These are phyloP conservation scores for Cladophialophora carrionii DNA, from an alignment of 2,329 filamentous ascomycete genomes.

Conservation along the genomic window DNA sequence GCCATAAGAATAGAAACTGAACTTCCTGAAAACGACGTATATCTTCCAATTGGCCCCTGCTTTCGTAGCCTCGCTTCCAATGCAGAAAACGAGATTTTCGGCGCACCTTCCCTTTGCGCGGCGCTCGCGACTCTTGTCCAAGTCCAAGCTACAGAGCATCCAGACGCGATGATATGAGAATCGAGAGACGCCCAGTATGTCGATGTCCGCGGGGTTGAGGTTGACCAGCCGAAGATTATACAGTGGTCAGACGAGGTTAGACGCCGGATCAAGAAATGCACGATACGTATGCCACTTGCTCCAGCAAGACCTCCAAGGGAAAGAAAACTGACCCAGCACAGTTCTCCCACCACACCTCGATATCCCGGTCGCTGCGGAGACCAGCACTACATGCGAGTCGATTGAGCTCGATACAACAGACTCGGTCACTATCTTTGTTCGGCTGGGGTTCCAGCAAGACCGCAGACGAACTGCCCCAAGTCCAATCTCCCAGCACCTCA, in stretches of 20 bases:
- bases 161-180: not conserved
- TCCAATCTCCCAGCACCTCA: conserved; percentile 10
- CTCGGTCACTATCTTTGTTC: conserved; percentile 35
- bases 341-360: conserved; percentile 22
- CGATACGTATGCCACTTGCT: conserved; percentile 24
- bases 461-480: conserved; percentile 6
- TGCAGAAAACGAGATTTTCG: conserved; percentile 11
- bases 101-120: conserved; percentile 11
- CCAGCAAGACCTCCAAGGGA: conserved; percentile 3
- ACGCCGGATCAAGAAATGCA: conserved; percentile 10
- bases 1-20: conserved; percentile 14
- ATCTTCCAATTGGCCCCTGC: not conserved
- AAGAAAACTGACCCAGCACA: conserved; percentile 9
- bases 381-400: conserved; percentile 1
- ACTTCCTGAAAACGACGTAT: not conserved
- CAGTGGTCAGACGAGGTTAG: conserved; percentile 24
- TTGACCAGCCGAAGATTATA: conserved; percentile 28
- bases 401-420: conserved; percentile 25
- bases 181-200: conserved; percentile 20
- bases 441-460: conserved; percentile 29
- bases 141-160: conserved; percentile 3
- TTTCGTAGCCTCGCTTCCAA: not conserved
- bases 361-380: conserved; percentile 12
- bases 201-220: conserved; percentile 30
- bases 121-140: conserved; percentile 7